Conservation (phyloP, 495 filamentous ascomycete species). For the Aspergillus sclerotiicarbonarius region DNA sequence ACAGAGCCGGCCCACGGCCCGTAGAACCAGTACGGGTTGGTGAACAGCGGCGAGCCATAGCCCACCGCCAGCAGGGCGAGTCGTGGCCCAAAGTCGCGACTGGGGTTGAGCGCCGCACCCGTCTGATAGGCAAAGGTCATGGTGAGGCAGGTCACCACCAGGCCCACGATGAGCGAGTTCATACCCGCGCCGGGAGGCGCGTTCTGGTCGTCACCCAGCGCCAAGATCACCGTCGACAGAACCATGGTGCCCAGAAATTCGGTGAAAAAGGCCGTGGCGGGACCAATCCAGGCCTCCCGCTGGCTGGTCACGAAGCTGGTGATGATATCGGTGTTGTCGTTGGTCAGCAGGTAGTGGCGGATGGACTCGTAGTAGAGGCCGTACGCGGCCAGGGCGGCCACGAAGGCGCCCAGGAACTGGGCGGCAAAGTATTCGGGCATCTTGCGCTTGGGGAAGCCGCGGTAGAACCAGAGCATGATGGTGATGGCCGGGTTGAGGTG, state of each 20-base stretch:
- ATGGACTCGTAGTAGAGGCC: conserved; percentile 52
- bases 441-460: conserved; percentile 47
- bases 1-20: conserved; percentile 49
- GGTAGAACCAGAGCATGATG: conserved; percentile 48
- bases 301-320: conserved; percentile 40
- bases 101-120: conserved; percentile 49
- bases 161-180: conserved; percentile 47
- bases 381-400: conserved; percentile 44
- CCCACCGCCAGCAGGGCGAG: conserved; percentile 41
- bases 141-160: conserved; percentile 41
- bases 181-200: conserved; percentile 55
- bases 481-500: conserved; percentile 54
- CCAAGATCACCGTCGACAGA: conserved; percentile 46
- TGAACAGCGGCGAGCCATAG: conserved; percentile 40
- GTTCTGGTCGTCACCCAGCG: conserved; percentile 55
- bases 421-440: conserved; percentile 49
- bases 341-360: conserved; percentile 30
- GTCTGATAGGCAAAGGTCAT: conserved; percentile 49
- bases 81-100: conserved; percentile 52
- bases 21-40: conserved; percentile 51
- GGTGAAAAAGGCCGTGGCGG: conserved; percentile 49
- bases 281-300: conserved; percentile 42
- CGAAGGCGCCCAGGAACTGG: conserved; percentile 47
- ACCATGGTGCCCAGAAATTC: conserved; percentile 50
- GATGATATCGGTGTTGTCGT: conserved; percentile 35